These are phyloP conservation scores for Eimeria tenella DNA, from an alignment of 169 alveolate species.

Conservation along the genomic window DNA sequence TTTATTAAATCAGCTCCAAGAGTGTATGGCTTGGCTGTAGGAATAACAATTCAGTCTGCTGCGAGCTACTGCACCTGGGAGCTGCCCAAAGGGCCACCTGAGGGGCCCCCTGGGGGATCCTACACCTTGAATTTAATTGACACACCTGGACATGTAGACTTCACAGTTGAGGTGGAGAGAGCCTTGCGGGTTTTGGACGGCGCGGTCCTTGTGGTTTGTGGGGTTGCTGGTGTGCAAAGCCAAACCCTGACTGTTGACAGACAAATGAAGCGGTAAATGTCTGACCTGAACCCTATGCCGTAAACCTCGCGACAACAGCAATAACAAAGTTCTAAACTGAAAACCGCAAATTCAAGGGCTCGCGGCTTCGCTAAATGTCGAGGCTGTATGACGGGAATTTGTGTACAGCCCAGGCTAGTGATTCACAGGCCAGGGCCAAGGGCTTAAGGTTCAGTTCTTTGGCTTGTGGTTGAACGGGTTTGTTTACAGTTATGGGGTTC, in stretches of 20 bases:
- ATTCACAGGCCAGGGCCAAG: neutral
- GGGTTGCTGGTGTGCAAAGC: slow-evolving; percentile 97
- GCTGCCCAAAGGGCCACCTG: slow-evolving; percentile 47
- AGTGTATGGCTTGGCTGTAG: slow-evolving; percentile 80
- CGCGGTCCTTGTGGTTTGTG: slow-evolving; percentile 96
- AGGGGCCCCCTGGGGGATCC: slow-evolving; percentile 24
- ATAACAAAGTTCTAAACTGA: too few species aligned
- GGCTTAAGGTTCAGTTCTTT: neutral
- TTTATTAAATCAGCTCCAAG: too few species aligned
- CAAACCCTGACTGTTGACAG: slow-evolving; percentile 98
- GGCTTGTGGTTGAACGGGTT: neutral
- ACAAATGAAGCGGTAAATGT: slow-evolving; percentile 94
- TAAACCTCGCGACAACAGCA: neutral
- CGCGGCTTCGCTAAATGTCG: too few species aligned
- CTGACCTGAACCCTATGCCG: neutral
- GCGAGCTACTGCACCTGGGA: slow-evolving; percentile 96
- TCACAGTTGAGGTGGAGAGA: slow-evolving; percentile 98
- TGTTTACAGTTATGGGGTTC: slow-evolving; percentile 90
- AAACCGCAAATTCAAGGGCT: too few species aligned
- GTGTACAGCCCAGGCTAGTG: too few species aligned
- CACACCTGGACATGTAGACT: slow-evolving; percentile 99
- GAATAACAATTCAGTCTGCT: slow-evolving; percentile 97
- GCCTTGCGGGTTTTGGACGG: slow-evolving; percentile 97
- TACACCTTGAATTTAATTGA: slow-evolving; percentile 96
- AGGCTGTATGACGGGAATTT: too few species aligned